Evolutionary conservation across 257 asterid genomes (phyloP).

Genomic region (Jasminum sambac): DNA sequence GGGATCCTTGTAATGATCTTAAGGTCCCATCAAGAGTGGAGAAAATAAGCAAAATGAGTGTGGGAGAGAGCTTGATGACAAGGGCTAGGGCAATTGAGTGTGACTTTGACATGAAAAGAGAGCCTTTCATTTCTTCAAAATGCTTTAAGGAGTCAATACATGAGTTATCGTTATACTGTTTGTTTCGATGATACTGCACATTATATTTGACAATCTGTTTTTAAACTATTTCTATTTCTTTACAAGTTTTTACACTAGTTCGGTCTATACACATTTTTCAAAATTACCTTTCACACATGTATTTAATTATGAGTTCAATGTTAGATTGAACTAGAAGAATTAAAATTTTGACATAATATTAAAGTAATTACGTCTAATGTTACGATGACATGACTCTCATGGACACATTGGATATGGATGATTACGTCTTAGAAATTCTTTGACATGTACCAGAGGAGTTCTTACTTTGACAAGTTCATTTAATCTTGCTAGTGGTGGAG

Average conservation of each 20-base stretch:
- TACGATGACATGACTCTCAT: no score
- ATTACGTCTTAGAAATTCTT: not conserved
- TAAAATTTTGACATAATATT: no score
- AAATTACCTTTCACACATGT: no score
- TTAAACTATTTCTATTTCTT: no score
- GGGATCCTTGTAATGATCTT: constrained; percentile 31
- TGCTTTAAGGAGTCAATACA: constrained; percentile 6
- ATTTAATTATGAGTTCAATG: no score
- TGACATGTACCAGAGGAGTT: not conserved
- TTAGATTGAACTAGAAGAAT: no score
- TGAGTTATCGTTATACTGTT: not conserved
- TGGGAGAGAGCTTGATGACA: constrained; percentile 15
- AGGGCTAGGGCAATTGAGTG: constrained; percentile 23
- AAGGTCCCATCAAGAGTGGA: constrained; percentile 19
- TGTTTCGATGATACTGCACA: no score
- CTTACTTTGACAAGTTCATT: not conserved
- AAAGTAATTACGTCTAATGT: no score
- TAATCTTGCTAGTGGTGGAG: constrained; percentile 11
- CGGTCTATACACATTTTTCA: no score
- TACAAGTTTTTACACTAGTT: no score
- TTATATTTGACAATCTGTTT: no score
- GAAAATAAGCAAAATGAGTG: constrained; percentile 39
- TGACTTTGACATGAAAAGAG: constrained; percentile 38
- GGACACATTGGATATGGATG: no score
- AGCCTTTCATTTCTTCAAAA: constrained; percentile 25